Base-by-base conservation (phyloP, 306 rosid genomes). In the Comarum palustre region DNA sequence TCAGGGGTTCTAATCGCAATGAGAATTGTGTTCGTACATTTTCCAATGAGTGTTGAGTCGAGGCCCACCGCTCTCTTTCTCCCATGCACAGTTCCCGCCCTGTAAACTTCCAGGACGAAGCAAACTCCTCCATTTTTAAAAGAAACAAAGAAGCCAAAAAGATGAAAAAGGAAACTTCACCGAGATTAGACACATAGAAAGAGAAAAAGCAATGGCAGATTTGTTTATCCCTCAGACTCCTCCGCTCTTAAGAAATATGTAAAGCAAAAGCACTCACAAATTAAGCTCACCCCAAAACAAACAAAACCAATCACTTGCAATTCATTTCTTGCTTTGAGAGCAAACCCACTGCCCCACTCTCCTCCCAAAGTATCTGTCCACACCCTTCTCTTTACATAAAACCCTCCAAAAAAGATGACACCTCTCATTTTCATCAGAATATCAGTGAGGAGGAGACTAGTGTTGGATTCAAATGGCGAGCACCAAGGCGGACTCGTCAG, bases 311-410 rank as follows among this genome's bases (percentile, higher is more conserved):
- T 36, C 10, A 61, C 54, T 65, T 57, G 2, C 34, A 46, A 79
- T 88, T 82, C 90, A 78, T 83, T 85, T 81, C 96, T 86, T 92
- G 81, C 75, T 52, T 68, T 55, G 77, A 6, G 90, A 84, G 90
- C 90, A 86, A 88, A 67, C 82, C 87, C 75, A 68, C 67, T 86
- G 77, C 81, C 86, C 84, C 76, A 80, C 87, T 61, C 60, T 86
- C 25, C 89, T 82, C 86, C 87, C 96, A 85, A 90, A 90, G 96
- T 82, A 87, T 86, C 86, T n/a, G n/a, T n/a, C 42, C 67, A 52
- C 63, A 77, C 73, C 78, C 80, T 69, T 74, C 58, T 62, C 65
- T n/a, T n/a, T 70, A 72, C 64, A 69, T 71, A 22, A 47, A 68
- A 50, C 25, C 27, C 65, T 9, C n/a, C 64, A 8, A 32, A 29